Evolutionary conservation across 2,329 filamentous ascomycete species (phyloP).

Genomic region (Colletotrichum sp.): DNA sequence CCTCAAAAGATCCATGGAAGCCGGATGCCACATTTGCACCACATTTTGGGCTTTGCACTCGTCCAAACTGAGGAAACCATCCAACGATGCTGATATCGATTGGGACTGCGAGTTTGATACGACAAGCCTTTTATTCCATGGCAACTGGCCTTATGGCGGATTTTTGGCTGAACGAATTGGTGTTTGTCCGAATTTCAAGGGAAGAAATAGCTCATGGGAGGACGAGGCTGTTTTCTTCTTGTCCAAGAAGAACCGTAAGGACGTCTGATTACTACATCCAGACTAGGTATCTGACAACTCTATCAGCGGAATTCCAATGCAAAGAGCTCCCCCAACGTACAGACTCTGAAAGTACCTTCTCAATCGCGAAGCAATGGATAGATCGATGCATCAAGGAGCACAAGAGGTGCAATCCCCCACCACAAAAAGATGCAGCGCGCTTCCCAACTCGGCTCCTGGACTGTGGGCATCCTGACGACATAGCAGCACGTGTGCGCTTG

Average conservation of each 20-base stretch:
- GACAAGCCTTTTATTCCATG: neutral
- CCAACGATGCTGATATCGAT: neutral
- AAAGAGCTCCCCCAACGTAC: neutral
- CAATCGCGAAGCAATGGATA: neutral
- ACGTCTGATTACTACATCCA: no score
- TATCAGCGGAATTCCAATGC: fast-evolving
- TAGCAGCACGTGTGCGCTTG: neutral
- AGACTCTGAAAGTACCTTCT: neutral
- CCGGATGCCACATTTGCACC: neutral
- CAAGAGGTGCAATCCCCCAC: neutral
- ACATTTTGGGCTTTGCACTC: neutral
- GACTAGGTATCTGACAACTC: neutral
- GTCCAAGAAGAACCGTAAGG: neutral
- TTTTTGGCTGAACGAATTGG: neutral
- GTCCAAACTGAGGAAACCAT: neutral
- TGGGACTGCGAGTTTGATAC: neutral
- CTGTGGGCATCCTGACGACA: fast-evolving
- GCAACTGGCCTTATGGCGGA: neutral
- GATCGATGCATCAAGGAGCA: neutral
- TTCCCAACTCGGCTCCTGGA: neutral
- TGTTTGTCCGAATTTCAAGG: neutral
- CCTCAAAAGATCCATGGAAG: neutral
- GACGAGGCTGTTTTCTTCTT: neutral
- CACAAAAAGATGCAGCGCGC: neutral
- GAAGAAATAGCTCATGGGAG: neutral